Conservation (phyloP, 768 basidiomycete genomes). For the Panaeolus papilionaceus region DNA sequence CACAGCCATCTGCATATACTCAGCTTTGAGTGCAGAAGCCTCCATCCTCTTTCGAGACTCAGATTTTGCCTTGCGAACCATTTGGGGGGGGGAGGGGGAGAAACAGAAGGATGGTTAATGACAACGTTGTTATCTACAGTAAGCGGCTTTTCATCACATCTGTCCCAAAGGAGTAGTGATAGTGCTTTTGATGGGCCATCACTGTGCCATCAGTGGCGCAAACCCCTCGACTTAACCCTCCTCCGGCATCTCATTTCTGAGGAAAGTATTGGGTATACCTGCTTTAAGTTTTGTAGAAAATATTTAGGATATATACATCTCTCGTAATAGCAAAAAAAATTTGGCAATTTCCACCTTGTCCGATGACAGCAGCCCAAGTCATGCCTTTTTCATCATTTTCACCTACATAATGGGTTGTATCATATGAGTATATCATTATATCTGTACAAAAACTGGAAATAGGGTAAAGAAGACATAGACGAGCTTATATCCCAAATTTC, state of each 20-base stretch:
- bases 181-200: neutral
- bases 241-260: neutral
- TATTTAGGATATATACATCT: neutral
- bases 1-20: constrained; percentile 15
- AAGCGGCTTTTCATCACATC: neutral
- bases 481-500: neutral
- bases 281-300: neutral
- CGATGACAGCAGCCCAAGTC: too few species aligned
- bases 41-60: constrained; percentile 14
- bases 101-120: neutral
- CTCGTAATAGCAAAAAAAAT: too few species aligned
- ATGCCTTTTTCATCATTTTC: too few species aligned
- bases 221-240: neutral
- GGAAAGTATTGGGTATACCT: neutral
- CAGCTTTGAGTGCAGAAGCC: constrained; percentile 13
- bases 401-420: neutral
- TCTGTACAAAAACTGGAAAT: neutral
- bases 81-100: neutral
- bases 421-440: neutral
- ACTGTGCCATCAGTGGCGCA: neutral
- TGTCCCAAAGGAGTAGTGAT: neutral
- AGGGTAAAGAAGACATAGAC: neutral
- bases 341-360: too few species aligned
- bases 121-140: neutral
- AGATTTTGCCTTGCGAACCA: constrained; percentile 17